A percentile compares a stretch with the other conserved stretches of the same genome.
phyloP scores from a whole-genome alignment of 768 basidiomycete genomes.

The Hortiboletus campestris region DNA sequence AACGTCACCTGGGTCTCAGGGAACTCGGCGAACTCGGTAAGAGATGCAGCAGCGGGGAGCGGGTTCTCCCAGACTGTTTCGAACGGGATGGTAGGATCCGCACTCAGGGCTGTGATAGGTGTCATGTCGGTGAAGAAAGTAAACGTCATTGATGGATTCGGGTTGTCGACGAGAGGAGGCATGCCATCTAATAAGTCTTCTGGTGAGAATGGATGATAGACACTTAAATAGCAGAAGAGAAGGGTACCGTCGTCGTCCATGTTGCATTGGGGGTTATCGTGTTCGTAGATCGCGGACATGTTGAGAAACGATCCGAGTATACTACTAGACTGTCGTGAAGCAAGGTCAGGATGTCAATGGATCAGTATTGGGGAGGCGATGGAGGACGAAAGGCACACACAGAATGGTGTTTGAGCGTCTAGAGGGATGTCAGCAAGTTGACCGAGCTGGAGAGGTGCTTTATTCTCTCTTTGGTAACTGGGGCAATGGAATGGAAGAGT shows the following conservation, averaged over 20 bases:
- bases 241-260: conserved; percentile 40
- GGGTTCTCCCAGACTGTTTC: conserved; percentile 34
- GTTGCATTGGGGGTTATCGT: conserved; percentile 24
- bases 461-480: conserved; percentile 37
- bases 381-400: conserved; percentile 15
- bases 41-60: conserved; percentile 16
- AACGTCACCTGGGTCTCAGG: conserved; percentile 19
- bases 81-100: conserved; percentile 34
- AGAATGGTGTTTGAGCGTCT: conserved; percentile 30
- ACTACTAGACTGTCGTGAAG: neutral
- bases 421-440: conserved; percentile 17
- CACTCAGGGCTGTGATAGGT: conserved; percentile 46
- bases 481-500: conserved; percentile 31
- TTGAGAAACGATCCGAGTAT: conserved; percentile 1
- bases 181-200: conserved; percentile 39
- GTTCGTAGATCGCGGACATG: conserved; percentile 31
- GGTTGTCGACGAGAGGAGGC: conserved; percentile 54
- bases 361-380: conserved; percentile 8
- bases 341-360: conserved; percentile 7
- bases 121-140: conserved; percentile 65
- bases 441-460: conserved; percentile 27
- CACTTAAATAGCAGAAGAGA: neutral
- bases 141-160: conserved; percentile 51
- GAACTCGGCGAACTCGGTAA: conserved; percentile 16
- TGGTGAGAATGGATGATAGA: conserved; percentile 8